These are phyloP conservation scores for Teunomyces panamensis DNA, from an alignment of 805 yeast genomes.

Conservation along the genomic window DNA sequence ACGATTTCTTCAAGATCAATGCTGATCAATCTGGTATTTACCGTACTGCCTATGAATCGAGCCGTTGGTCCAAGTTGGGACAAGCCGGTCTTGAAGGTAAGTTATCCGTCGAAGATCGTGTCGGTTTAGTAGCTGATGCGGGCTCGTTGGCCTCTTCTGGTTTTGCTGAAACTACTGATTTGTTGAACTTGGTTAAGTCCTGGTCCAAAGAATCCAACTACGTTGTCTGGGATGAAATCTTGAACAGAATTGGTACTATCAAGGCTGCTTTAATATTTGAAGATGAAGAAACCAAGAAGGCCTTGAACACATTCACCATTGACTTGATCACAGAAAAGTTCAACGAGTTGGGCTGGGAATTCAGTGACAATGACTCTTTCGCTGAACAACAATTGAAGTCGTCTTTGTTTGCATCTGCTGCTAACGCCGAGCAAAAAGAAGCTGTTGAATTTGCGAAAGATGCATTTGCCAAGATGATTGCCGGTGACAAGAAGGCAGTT, in stretches of 20 bases:
- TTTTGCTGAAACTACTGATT: conserved; percentile 56
- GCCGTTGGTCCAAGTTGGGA: conserved; percentile 69
- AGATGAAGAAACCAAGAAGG: conserved; percentile 42
- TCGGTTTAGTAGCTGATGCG: conserved; percentile 80
- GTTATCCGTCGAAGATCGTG: conserved; percentile 72
- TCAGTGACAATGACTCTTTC: conserved; percentile 53
- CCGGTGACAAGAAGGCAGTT: conserved; percentile 66
- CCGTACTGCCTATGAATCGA: conserved; percentile 67
- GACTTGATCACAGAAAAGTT: conserved; percentile 56
- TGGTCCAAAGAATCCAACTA: conserved; percentile 61
- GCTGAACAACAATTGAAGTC: conserved; percentile 67
- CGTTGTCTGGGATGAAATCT: conserved; percentile 67
- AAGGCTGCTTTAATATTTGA: conserved; percentile 57
- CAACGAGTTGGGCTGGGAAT: conserved; percentile 61
- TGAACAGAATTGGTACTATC: conserved; percentile 46
- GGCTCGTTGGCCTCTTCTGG: conserved; percentile 71
- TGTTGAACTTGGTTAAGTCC: conserved; percentile 55
- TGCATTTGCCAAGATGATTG: conserved; percentile 51
- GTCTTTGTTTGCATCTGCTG: conserved; percentile 59
- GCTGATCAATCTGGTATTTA: conserved; percentile 73
- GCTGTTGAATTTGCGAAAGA: conserved; percentile 46
- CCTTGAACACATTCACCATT: conserved; percentile 50
- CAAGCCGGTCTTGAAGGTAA: conserved; percentile 53
- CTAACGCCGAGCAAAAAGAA: conserved; percentile 45
- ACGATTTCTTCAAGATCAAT: conserved; percentile 66